These are phyloP conservation scores for Penicillium bovifimosum DNA, from an alignment of 495 filamentous ascomycete genomes.

Conservation along the genomic window DNA sequence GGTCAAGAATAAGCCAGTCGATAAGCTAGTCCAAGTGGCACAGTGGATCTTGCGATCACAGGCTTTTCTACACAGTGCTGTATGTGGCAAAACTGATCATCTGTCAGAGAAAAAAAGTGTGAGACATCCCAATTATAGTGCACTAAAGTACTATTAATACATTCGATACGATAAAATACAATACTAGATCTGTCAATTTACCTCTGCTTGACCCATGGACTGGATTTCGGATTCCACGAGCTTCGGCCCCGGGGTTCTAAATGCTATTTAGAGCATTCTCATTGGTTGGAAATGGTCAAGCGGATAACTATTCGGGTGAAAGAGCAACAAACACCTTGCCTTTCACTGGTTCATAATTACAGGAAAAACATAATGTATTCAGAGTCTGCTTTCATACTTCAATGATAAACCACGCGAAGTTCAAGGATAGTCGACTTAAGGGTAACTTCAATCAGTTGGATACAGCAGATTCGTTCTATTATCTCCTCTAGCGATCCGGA, in stretches of 20 bases:
- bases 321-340: conserved; percentile 5
- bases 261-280: not conserved
- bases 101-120: conserved; percentile 1
- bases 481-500: no score
- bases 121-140: conserved; percentile 10
- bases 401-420: not conserved
- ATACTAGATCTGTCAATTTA: not conserved
- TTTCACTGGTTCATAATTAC: not conserved
- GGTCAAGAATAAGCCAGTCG: not conserved
- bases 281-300: not conserved
- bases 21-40: not conserved
- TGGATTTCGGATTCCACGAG: not conserved
- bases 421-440: not conserved
- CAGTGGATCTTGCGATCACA: conserved; percentile 2
- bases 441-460: no score
- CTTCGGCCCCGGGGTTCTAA: not conserved
- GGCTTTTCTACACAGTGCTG: no score
- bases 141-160: not conserved
- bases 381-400: no score
- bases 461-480: no score
- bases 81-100: conserved; percentile 6
- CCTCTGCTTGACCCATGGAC: not conserved
- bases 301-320: conserved; percentile 1
- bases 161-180: not conserved
- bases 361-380: not conserved